phyloP scores from a whole-genome alignment of 345 rosid species.

The Gossypium thurberi region DNA sequence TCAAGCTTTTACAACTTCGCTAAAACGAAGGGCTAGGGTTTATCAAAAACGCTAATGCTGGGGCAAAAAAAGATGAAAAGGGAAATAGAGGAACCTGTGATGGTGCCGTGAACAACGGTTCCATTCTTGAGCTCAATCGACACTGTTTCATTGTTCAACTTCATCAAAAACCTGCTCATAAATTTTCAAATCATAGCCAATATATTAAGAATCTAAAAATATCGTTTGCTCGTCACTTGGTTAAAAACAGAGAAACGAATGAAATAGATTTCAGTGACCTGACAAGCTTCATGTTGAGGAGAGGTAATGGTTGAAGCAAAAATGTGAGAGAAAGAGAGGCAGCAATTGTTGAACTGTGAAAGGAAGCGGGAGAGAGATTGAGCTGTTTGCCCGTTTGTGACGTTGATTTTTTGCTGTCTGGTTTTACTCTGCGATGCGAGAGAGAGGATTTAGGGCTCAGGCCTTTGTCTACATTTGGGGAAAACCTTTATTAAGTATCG shows the following conservation, averaged over 20 bases:
- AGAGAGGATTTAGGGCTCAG: no score
- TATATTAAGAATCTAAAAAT: background rate
- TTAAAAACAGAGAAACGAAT: background rate
- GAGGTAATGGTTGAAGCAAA: background rate
- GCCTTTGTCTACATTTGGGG: background rate
- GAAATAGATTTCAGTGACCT: conserved; percentile 20
- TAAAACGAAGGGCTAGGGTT: conserved; percentile 14
- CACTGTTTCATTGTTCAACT: conserved; percentile 91
- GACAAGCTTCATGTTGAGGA: conserved; percentile 38
- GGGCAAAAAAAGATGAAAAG: background rate
- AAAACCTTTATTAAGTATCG: no score
- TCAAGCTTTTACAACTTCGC: background rate
- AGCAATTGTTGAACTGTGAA: background rate
- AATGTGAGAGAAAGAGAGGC: background rate
- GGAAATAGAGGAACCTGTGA: conserved; percentile 56
- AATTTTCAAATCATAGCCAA: conserved; percentile 11
- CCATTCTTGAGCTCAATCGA: conserved; percentile 96
- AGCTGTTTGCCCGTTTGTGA: background rate
- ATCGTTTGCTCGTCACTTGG: background rate
- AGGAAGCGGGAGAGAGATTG: background rate
- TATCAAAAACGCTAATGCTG: conserved; percentile 23
- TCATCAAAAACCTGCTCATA: conserved; percentile 80
- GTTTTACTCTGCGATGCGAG: no score
- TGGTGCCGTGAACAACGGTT: conserved; percentile 89
- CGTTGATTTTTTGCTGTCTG: no score